Evolutionary conservation across 768 basidiomycete species (phyloP).

Genomic region (Rhodotorula kratochvilovae): DNA sequence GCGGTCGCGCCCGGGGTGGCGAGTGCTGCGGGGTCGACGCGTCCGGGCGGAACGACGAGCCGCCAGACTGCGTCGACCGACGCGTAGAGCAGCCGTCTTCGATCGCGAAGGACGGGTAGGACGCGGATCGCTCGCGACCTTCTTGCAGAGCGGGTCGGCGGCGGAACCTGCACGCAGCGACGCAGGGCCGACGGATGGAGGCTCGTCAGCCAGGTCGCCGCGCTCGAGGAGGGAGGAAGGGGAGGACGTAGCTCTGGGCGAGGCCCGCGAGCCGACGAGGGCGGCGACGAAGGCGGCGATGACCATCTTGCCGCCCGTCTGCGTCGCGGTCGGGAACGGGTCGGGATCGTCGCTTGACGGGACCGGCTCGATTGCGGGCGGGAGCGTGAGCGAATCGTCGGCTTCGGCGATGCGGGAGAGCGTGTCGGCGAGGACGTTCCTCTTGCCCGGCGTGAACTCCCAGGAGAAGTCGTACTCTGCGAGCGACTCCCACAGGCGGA

Average conservation of each 20-base stretch:
- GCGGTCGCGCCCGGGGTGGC: background rate
- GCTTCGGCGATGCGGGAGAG: constrained; percentile 1
- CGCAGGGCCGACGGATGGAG: background rate
- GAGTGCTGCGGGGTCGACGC: background rate
- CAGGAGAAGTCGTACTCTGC: background rate
- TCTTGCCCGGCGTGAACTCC: background rate
- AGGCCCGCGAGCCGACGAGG: too few relatives aligned
- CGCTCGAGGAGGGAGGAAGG: background rate
- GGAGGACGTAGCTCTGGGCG: background rate
- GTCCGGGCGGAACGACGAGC: background rate
- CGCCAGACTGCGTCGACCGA: background rate
- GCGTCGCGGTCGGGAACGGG: too few relatives aligned
- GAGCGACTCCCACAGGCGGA: constrained; percentile 7
- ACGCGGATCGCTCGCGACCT: too few relatives aligned
- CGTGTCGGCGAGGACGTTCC: background rate
- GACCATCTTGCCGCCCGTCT: background rate
- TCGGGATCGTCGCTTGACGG: too few relatives aligned
- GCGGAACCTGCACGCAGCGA: background rate
- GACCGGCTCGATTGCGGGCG: background rate
- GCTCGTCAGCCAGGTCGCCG: background rate
- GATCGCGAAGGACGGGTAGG: background rate
- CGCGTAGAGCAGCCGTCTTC: background rate
- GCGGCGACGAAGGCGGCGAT: background rate
- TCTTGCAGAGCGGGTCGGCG: too few relatives aligned
- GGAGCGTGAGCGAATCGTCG: background rate